Evolutionary conservation across 441 rosid species (phyloP).

Genomic region (Croton setiger): DNA sequence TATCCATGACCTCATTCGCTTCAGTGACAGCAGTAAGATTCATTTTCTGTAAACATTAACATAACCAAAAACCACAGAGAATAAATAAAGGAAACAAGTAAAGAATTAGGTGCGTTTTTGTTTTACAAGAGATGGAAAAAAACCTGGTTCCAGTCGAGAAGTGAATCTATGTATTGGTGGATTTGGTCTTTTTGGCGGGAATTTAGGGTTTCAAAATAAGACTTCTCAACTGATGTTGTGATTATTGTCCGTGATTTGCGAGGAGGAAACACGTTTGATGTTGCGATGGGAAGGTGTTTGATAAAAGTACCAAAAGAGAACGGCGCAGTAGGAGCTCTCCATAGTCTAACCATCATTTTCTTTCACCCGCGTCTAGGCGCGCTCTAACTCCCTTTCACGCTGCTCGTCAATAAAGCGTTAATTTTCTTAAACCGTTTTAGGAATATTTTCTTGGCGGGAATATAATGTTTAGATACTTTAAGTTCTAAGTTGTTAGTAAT

Average conservation of each 20-base stretch:
- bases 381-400: neutral
- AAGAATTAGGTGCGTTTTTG: neutral
- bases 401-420: neutral
- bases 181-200: constrained; percentile 58
- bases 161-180: constrained; percentile 57
- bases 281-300: constrained; percentile 56
- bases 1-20: constrained; percentile 63
- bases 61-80: constrained; percentile 6
- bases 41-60: constrained; percentile 49
- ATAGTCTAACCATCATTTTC: constrained; percentile 29
- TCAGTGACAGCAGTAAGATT: constrained; percentile 82
- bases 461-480: too few relatives aligned
- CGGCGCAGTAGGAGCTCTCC: constrained; percentile 21
- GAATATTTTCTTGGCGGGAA: neutral
- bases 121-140: neutral
- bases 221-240: constrained; percentile 10
- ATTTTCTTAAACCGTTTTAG: neutral
- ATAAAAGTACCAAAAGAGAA: constrained; percentile 51
- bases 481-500: too few relatives aligned
- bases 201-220: constrained; percentile 47
- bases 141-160: constrained; percentile 82
- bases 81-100: neutral
- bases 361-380: constrained; percentile 10
- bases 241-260: constrained; percentile 18
- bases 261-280: constrained; percentile 19